Evolutionary conservation across 2,329 filamentous ascomycete genomes (phyloP).

Genomic region (Arthrobotrys sinensis): DNA sequence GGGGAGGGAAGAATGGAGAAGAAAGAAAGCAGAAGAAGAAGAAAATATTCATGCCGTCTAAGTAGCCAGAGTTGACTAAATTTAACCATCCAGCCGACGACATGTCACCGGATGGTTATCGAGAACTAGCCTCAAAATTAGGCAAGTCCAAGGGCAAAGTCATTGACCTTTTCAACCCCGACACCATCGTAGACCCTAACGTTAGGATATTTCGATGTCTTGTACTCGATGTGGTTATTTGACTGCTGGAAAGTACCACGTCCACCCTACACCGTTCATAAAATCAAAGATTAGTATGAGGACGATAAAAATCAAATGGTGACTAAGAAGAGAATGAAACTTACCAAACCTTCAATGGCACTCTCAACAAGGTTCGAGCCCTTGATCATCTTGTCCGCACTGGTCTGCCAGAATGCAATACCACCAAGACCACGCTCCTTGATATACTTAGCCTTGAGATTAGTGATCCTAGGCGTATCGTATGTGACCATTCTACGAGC

Average conservation of each 20-base stretch:
- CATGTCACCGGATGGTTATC: neutral
- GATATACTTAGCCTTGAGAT: slow-evolving; percentile 81
- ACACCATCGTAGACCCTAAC: slow-evolving; percentile 23
- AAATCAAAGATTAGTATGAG: neutral
- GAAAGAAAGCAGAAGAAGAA: neutral
- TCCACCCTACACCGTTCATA: slow-evolving; percentile 26
- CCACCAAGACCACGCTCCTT: slow-evolving; percentile 79
- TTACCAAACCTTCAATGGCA: slow-evolving; percentile 34
- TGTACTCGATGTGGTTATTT: slow-evolving; percentile 21
- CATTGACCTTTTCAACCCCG: neutral
- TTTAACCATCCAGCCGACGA: neutral
- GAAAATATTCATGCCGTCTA: no score
- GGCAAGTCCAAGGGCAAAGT: neutral
- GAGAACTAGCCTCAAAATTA: neutral
- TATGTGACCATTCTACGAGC: slow-evolving; percentile 82
- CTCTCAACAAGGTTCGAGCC: slow-evolving; percentile 23
- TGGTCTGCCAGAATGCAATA: slow-evolving; percentile 98
- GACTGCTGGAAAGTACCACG: neutral
- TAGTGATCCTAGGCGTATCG: slow-evolving; percentile 78
- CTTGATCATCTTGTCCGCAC: slow-evolving; percentile 76
- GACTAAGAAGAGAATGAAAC: neutral
- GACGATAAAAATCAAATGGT: neutral
- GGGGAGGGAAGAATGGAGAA: neutral
- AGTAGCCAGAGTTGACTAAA: neutral
- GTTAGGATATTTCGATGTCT: slow-evolving; percentile 31